phyloP scores from a whole-genome alignment of 345 rosid species.

The Eutrema yunnanense region DNA sequence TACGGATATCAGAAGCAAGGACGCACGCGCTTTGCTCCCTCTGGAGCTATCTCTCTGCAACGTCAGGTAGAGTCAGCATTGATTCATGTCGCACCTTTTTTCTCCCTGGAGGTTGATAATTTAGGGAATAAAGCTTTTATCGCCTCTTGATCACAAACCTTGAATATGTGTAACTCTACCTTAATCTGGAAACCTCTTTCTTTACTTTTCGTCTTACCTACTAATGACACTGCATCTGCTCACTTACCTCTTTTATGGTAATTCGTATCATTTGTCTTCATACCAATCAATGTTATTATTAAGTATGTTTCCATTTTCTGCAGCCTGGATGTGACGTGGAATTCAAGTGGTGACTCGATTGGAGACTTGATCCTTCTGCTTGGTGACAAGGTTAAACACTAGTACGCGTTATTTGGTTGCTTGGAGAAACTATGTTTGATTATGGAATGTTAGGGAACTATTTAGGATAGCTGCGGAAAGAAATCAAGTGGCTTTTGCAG shows the following conservation, averaged over 20 bases:
- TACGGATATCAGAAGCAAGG: constrained; percentile 58
- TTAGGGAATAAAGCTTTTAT: constrained; percentile 8
- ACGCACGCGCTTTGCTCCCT: constrained; percentile 53
- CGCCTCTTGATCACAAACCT: background rate
- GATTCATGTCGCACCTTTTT: constrained; percentile 5
- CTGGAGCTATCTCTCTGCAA: constrained; percentile 53
- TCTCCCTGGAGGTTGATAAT: background rate
- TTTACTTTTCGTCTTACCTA: background rate
- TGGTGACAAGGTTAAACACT: constrained; percentile 47
- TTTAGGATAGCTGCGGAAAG: background rate
- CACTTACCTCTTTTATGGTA: background rate
- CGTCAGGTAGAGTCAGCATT: constrained; percentile 40
- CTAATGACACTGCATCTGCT: background rate
- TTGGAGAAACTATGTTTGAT: background rate
- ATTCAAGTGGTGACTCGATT: constrained; percentile 44
- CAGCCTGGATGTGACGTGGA: constrained; percentile 62
- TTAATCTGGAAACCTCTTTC: constrained; percentile 8
- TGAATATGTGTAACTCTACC: constrained; percentile 8
- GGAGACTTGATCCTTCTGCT: constrained; percentile 52
- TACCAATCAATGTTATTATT: background rate
- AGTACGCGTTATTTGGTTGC: constrained; percentile 12
- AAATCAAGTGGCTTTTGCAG: background rate
- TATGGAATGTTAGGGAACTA: background rate
- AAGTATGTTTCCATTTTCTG: background rate
- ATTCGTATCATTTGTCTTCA: background rate